Evolutionary conservation across 345 rosid species (phyloP), one percentile per base, ranked within the genome.

Genomic region (Syzygium grande): DNA sequence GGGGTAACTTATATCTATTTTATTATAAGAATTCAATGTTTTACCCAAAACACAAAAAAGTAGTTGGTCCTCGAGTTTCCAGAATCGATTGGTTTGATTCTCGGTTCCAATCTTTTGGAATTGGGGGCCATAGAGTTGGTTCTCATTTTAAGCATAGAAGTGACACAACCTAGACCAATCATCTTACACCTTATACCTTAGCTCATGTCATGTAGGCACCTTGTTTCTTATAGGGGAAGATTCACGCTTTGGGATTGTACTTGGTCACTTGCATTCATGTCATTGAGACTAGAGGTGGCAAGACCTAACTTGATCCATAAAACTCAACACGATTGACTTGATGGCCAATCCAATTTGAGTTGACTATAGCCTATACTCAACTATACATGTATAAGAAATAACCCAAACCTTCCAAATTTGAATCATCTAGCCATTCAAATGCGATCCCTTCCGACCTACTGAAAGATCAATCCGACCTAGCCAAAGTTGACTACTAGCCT

Each of bases 381-480:
- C 58, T 65, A 3, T 0, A 30, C 5, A 2, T 4, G 21, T 30
- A 16, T 7, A 17, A 6, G 38, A 65, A 65, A 65, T 16, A 65
- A 63, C 30, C 9, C 11, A 2, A 65, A 65, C 22, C 38, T 65
- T 4, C 11, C 30, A 17, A 65, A 30, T 8, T 30, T 30, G 43
- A 30, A 30, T 65, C 12, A 4, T 29, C 11, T 65, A 65, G 23
- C 79, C 23, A 65, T 16, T 30, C 21, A 2, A 65, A 8, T 16
- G 43, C 0, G 0, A 65, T 22, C 43, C 23, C 8, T 16, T 65
- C 1, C 9, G 6, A 30, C 22, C 79, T 0, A 65, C 2, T 30
- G 0, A 4, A 30, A 65, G 30, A 30, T 30, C 1, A 1, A 0
- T 65, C 2, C 0, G 0, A 2, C 6, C 2, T 0, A 8, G 0